These are phyloP conservation scores for Neurospora sp. DNA, from an alignment of 495 filamentous ascomycete species.

Conservation along the genomic window DNA sequence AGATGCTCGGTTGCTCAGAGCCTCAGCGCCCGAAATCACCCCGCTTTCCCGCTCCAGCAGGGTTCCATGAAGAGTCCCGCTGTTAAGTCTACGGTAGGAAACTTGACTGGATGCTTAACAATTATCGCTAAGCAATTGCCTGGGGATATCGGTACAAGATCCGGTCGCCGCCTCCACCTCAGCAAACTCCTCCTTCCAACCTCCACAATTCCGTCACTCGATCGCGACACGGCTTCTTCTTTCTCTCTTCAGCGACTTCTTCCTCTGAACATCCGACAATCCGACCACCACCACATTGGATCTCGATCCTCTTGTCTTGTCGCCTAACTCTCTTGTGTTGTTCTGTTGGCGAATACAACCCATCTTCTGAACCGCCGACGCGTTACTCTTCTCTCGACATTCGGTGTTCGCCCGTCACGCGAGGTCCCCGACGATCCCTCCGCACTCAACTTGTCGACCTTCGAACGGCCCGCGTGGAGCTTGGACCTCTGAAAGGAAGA, in stretches of 20 bases:
- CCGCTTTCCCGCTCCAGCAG: not conserved
- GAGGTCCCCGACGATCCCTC: not conserved
- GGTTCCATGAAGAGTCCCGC: not conserved
- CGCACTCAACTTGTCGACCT: not conserved
- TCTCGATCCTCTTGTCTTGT: not conserved
- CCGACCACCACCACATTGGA: not conserved
- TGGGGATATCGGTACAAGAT: not conserved
- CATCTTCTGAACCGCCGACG: not conserved
- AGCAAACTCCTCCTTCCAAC: conserved; percentile 21
- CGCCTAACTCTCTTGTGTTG: not conserved
- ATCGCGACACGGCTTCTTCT: conserved; percentile 2
- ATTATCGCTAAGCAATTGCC: not conserved
- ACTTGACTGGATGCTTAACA: not conserved
- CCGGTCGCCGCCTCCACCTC: conserved; percentile 7
- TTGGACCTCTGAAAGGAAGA: conserved; percentile 5
- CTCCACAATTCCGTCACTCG: conserved; percentile 20
- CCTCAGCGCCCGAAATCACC: not conserved
- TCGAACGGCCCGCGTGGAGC: conserved; percentile 2
- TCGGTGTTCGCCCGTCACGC: not conserved
- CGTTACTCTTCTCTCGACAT: not conserved
- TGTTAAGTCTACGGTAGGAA: not conserved
- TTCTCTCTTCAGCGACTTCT: not conserved
- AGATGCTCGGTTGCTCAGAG: not conserved
- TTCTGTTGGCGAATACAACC: not conserved
- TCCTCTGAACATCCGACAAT: not conserved